These are phyloP conservation scores for Echeveria elegans DNA, from an alignment of 164 flowering plant genomes.

Conservation along the genomic window DNA sequence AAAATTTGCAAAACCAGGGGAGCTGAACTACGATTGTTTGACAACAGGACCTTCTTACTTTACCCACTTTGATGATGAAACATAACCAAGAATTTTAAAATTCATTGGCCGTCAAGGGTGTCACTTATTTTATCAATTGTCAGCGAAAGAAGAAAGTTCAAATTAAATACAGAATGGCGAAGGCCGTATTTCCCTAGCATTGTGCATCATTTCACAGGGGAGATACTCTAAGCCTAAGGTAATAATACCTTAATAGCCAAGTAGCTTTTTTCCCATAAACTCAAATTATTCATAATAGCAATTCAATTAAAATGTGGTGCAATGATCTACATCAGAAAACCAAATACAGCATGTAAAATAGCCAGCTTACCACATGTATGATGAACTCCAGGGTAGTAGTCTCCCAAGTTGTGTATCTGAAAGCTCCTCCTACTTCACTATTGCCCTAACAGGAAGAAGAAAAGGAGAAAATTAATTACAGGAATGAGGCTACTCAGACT, in stretches of 20 bases:
- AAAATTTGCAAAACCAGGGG: slow-evolving; percentile 55
- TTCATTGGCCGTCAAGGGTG: background rate
- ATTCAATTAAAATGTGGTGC: background rate
- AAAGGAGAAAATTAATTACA: background rate
- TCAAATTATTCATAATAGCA: background rate
- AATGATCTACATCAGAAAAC: background rate
- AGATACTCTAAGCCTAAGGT: background rate
- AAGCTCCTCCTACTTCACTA: background rate
- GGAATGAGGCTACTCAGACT: background rate
- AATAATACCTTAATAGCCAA: background rate
- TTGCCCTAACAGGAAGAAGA: background rate
- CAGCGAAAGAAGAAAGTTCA: background rate
- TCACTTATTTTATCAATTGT: background rate
- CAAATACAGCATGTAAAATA: background rate
- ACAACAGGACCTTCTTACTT: slow-evolving; percentile 55
- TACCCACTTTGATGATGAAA: slow-evolving; percentile 38
- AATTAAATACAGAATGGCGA: background rate
- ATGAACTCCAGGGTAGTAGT: background rate
- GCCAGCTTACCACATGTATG: background rate
- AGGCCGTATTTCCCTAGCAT: background rate
- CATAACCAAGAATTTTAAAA: background rate
- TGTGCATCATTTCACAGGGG: background rate
- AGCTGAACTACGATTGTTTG: slow-evolving; percentile 52
- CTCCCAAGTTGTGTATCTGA: background rate
- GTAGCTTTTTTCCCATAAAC: background rate